Evolutionary conservation across 176 grass and related monocot species (phyloP).

Genomic region (Ensete glaucum): DNA sequence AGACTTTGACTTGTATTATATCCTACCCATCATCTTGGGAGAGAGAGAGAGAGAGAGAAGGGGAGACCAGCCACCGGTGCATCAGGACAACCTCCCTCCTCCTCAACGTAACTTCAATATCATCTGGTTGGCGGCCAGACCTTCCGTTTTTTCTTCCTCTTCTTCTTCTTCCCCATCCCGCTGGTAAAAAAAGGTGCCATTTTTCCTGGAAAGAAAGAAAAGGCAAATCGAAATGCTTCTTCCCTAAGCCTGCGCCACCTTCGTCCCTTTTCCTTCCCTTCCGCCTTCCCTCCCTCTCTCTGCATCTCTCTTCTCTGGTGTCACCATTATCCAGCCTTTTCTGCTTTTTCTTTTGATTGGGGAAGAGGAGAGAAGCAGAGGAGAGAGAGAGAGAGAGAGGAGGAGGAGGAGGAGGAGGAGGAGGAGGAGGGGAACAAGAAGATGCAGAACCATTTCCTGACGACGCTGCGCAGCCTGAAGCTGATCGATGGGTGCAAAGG

Average conservation of each 20-base stretch:
- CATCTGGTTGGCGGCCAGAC: too few relatives aligned
- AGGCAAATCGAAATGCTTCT: not conserved
- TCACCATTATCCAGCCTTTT: too few relatives aligned
- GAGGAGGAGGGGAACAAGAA: not conserved
- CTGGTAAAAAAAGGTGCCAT: not conserved
- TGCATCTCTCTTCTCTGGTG: not conserved
- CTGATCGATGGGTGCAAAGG: slow-evolving; percentile 83
- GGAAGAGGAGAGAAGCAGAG: not conserved
- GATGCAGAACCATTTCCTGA: slow-evolving; percentile 96
- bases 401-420: not conserved
- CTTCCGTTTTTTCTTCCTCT: too few relatives aligned
- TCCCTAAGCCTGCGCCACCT: too few relatives aligned
- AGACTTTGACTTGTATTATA: too few relatives aligned
- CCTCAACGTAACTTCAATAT: not conserved
- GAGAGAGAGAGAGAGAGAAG: not conserved
- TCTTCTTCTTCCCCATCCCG: too few relatives aligned
- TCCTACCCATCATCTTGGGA: not conserved
- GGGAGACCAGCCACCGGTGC: too few relatives aligned
- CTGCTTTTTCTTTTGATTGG: not conserved
- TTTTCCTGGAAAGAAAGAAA: not conserved
- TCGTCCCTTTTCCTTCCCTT: not conserved
- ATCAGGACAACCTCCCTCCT: not conserved
- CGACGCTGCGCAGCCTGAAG: slow-evolving; percentile 81
- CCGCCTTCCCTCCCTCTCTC: not conserved
- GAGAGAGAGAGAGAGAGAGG: not conserved